Evolutionary conservation across 768 basidiomycete genomes (phyloP), one percentile per base, ranked within the genome.

Genomic region (Lyophyllum shimeji): DNA sequence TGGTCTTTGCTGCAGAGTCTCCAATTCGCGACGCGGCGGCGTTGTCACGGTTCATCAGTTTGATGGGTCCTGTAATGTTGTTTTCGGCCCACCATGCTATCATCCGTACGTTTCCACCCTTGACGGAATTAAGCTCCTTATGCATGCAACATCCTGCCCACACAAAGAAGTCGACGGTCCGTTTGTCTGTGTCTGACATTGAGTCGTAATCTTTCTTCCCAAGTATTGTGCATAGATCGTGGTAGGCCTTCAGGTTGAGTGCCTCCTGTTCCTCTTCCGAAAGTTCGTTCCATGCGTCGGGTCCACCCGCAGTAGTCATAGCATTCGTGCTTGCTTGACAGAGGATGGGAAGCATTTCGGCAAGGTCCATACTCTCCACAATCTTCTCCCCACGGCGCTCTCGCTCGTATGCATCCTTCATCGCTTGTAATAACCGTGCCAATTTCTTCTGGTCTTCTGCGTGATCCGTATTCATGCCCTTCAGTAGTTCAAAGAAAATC

Each of bases 381-480:
- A 18, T 12, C n/a, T 18, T 23, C 29, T 49, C 31, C 5, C 47
- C 47, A 8, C 29, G 21, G 1, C 7, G 9, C n/a, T 33, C 21
- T 3, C 21, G 29, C 7, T 49, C 47, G 17, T 12, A 20, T 8
- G n/a, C 9, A 6, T 20, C 21, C 21, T 49, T 49, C 18, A 3
- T 20, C 17, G 33, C 47, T n/a, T 37, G 9, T 13, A 34, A 11
- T 1, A 59, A 42, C 7, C 53, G 51, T 5, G 24, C 49, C 2
- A 60, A 37, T 53, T 65, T 64, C 52, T 66, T 69, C 45, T 68
- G 62, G 44, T 71, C 67, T 17, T 58, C 56, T 0, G 65, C 66
- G 50, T 70, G 70, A 43, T 71, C 69, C 0, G 33, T 23, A 21
- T 31, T 20, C 24, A 42, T 27, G 11, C 45, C 45, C 7, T 37